Base-by-base conservation (phyloP, 2,329 filamentous ascomycete genomes). In the Colletotrichum magnum region DNA sequence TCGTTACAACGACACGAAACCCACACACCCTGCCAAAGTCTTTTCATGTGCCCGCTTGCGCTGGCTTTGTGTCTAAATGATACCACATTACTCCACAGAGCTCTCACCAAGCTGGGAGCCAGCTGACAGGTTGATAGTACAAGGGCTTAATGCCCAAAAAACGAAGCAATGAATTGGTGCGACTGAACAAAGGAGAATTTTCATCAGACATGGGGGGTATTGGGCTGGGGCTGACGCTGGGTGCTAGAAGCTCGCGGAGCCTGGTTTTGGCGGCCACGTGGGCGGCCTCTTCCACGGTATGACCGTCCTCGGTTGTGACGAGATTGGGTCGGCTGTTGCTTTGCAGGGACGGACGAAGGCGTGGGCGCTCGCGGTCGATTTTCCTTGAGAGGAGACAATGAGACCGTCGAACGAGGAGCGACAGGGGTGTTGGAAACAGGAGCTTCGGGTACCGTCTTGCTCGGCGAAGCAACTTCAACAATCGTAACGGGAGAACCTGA, bases 191-290 rank as follows among this genome's bases (percentile, higher is more conserved):
- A 32, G 28, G 50, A 32, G 16, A 32, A 28, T 5, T 3, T 32
- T 32, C 50, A 15, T 58, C 24, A 65, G 18, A 6, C 24, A n/a
- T 21, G 39, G 4, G 51, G 18, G 26, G 26, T 21, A 26, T 28
- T n/a, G 18, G 24, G n/a, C 21, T 24, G 43, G 54, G 5, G 32
- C 21, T 24, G 21, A 24, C 2, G 21, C 16, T 24, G 53, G 7
- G 41, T 15, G 21, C 45, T 24, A 4, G 65, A 21, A 10, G 12
- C 7, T 36, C 48, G 59, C n/a, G 36, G 13, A 36, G 32, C 7
- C 3, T 53, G 52, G 36, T 47, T 54, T 18, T 56, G 56, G 43
- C 67, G 56, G 36, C 67, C 67, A 32, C 67, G 67, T 10, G 56
- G 45, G 26, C 67, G 67, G n/a, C 51, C 36, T 39, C 51, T 51